These are phyloP conservation scores for Jatropha multifida DNA, from an alignment of 441 rosid genomes.

Conservation along the genomic window DNA sequence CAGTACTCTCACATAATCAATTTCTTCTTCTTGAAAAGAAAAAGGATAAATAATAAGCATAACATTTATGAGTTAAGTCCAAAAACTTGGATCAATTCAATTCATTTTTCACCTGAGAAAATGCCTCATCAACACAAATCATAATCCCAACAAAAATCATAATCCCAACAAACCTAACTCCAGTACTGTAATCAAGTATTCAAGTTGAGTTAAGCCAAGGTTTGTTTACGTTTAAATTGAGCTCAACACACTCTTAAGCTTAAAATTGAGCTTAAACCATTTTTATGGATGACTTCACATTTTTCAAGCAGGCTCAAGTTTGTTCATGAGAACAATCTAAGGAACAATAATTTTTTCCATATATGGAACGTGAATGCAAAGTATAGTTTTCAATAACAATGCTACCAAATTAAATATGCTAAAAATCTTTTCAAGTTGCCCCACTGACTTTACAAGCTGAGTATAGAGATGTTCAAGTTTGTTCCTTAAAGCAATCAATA, in stretches of 20 bases:
- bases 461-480: neutral
- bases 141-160: too few relatives aligned
- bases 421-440: neutral
- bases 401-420: neutral
- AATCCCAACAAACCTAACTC: too few relatives aligned
- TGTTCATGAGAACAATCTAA: neutral
- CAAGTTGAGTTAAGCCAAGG: neutral
- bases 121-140: neutral
- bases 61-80: neutral
- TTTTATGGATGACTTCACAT: neutral
- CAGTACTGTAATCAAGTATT: neutral
- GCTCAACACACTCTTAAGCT: neutral
- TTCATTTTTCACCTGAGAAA: neutral
- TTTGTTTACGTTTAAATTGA: neutral
- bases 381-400: neutral
- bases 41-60: slow-evolving; percentile 17
- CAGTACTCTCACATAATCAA: slow-evolving; percentile 82
- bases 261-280: neutral
- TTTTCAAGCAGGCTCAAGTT: neutral
- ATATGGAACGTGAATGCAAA: neutral
- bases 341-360: neutral
- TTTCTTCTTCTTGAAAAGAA: slow-evolving; percentile 56
- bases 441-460: neutral
- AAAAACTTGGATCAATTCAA: neutral
- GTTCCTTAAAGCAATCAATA: neutral